Percentiles rank a stretch among this genome's conserved stretches.
These are phyloP conservation scores for Neonectria ditissima DNA, from an alignment of 2,329 filamentous ascomycete genomes.

Conservation along the genomic window DNA sequence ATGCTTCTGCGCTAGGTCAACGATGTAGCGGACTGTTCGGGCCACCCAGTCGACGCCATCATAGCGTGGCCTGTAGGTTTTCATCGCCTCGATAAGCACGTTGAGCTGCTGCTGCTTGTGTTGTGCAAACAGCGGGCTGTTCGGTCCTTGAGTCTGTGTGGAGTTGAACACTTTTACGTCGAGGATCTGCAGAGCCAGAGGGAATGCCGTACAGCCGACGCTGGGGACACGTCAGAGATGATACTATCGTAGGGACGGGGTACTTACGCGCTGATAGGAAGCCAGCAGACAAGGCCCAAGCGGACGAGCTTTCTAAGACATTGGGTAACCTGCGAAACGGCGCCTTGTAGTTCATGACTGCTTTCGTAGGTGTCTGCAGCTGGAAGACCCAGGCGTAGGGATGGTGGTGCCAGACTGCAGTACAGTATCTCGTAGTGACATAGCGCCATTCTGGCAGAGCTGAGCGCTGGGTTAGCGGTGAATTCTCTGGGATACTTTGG, in stretches of 20 bases:
- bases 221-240: slow-evolving; percentile 18
- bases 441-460: slow-evolving; percentile 36
- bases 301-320: slow-evolving; percentile 38
- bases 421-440: slow-evolving; percentile 42
- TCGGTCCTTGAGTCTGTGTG: slow-evolving; percentile 9
- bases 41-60: slow-evolving; percentile 44
- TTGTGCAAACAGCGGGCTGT: slow-evolving; percentile 15
- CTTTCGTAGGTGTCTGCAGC: slow-evolving; percentile 27
- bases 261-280: slow-evolving; percentile 43
- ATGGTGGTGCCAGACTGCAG: slow-evolving; percentile 26
- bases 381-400: slow-evolving; percentile 11
- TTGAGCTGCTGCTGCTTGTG: slow-evolving; percentile 41
- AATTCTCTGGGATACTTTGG: no score
- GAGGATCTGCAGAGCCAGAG: slow-evolving; percentile 39
- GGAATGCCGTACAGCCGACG: slow-evolving; percentile 40
- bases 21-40: slow-evolving; percentile 37
- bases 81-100: slow-evolving; percentile 40
- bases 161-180: slow-evolving; percentile 37
- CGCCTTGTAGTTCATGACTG: slow-evolving; percentile 38
- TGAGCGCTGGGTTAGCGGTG: background rate
- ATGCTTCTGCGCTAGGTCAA: slow-evolving; percentile 34
- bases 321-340: slow-evolving; percentile 37
- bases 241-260: rapidly evolving
- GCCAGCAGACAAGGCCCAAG: slow-evolving; percentile 30
- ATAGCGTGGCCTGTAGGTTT: slow-evolving; percentile 38